These are phyloP conservation scores for Paraconiothyrium brasiliense DNA, from an alignment of 2,329 filamentous ascomycete species.

Conservation along the genomic window DNA sequence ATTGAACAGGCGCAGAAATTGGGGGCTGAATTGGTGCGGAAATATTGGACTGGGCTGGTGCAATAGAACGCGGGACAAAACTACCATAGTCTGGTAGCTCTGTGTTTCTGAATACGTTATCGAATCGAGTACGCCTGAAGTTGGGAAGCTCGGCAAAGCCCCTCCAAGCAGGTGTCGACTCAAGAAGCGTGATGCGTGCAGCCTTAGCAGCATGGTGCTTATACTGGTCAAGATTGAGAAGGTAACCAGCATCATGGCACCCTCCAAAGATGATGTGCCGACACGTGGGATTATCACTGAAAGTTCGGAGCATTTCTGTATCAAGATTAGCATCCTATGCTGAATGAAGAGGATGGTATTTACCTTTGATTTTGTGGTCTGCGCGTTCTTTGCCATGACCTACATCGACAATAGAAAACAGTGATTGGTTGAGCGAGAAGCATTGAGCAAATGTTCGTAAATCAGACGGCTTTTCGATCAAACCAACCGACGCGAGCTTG, in stretches of 20 bases:
- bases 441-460: slow-evolving; percentile 54
- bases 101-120: slow-evolving; percentile 53
- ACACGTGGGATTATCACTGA: slow-evolving; percentile 57
- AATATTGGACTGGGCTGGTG: slow-evolving; percentile 17
- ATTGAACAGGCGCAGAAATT: slow-evolving; percentile 6
- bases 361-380: slow-evolving; percentile 58
- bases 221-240: slow-evolving; percentile 57
- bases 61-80: slow-evolving; percentile 1
- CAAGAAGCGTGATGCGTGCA: slow-evolving; percentile 56
- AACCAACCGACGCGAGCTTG: slow-evolving; percentile 53
- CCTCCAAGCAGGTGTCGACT: slow-evolving; percentile 53
- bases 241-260: slow-evolving; percentile 58
- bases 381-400: slow-evolving; percentile 58
- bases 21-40: slow-evolving; percentile 19
- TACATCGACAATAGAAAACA: slow-evolving; percentile 60
- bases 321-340: slow-evolving; percentile 18
- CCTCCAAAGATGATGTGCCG: slow-evolving; percentile 60
- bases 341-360: not conserved
- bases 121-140: slow-evolving; percentile 51
- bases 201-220: slow-evolving; percentile 51
- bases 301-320: slow-evolving; percentile 57
- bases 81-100: slow-evolving; percentile 48
- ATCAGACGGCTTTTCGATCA: slow-evolving; percentile 52
- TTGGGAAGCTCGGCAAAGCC: slow-evolving; percentile 54
- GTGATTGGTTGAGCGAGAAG: slow-evolving; percentile 55